Conservation (phyloP, 495 filamentous ascomycete species). For the Hypoxylon rickii region DNA sequence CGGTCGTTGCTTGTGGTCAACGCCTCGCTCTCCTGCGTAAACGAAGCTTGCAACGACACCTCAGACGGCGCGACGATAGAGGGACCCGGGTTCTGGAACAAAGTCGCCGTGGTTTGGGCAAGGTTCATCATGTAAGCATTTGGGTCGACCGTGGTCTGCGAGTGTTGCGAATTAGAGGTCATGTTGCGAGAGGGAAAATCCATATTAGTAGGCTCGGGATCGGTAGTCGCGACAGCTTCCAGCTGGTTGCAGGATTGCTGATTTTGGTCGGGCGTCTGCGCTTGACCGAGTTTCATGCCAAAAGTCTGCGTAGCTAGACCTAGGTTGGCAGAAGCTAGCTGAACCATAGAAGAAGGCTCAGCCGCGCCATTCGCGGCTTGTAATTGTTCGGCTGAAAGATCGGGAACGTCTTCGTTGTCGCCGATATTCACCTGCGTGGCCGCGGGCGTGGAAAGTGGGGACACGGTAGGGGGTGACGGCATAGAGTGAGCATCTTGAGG, state of each 20-base stretch:
- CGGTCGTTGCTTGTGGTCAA: slow-evolving; percentile 26
- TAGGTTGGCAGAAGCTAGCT: slow-evolving; percentile 16
- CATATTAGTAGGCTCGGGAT: slow-evolving; percentile 29
- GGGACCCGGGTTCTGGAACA: slow-evolving; percentile 33
- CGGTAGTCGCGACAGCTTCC: slow-evolving; percentile 39
- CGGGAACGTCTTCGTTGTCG: slow-evolving; percentile 33
- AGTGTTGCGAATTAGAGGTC: slow-evolving; percentile 18
- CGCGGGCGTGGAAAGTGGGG: slow-evolving; percentile 39
- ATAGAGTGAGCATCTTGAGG: slow-evolving; percentile 29
- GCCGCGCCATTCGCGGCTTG: slow-evolving; percentile 28
- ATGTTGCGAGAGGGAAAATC: slow-evolving; percentile 34
- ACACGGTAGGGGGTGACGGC: slow-evolving; percentile 40
- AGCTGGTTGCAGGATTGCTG: slow-evolving; percentile 24
- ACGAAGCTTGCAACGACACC: slow-evolving; percentile 38
- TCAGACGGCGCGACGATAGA: slow-evolving; percentile 38
- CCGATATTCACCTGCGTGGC: slow-evolving; percentile 36
- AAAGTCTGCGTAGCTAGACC: slow-evolving; percentile 23
- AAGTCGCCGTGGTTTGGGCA: slow-evolving; percentile 19
- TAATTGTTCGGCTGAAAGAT: slow-evolving; percentile 24
- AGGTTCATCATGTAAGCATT: slow-evolving; percentile 38
- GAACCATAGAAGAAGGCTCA: slow-evolving; percentile 19
- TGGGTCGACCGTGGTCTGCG: slow-evolving; percentile 36
- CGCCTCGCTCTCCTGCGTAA: slow-evolving; percentile 37
- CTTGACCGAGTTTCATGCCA: slow-evolving; percentile 21
- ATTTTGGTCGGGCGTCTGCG: slow-evolving; percentile 15